These are phyloP conservation scores for Botrytis galanthina DNA, from an alignment of 2,329 filamentous ascomycete genomes.

Conservation along the genomic window DNA sequence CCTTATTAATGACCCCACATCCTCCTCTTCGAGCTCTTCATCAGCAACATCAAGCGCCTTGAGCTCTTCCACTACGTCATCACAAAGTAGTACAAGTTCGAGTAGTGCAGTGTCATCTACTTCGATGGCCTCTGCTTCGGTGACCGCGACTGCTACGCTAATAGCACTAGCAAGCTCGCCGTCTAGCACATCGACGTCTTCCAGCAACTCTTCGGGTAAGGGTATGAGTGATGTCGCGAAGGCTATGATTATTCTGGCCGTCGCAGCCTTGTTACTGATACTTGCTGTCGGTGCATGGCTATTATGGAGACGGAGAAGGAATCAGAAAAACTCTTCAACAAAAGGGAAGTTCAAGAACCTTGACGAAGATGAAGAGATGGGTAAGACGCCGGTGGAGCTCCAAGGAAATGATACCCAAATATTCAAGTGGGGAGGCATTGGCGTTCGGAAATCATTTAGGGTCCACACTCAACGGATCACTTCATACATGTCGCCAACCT, in stretches of 20 bases:
- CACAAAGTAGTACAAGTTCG: constrained; percentile 6
- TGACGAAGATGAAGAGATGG: not conserved
- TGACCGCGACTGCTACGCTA: constrained; percentile 4
- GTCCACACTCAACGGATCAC: constrained; percentile 12
- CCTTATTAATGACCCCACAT: constrained; percentile 16
- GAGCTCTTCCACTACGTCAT: constrained; percentile 1
- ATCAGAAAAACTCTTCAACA: not conserved
- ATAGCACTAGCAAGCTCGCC: not conserved
- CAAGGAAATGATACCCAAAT: constrained; percentile 15
- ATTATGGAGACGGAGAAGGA: constrained; percentile 6
- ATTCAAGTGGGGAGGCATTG: constrained; percentile 17
- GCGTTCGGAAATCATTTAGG: constrained; percentile 1
- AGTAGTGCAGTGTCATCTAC: not conserved
- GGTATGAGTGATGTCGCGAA: constrained; percentile 1
- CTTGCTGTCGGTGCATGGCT: not conserved
- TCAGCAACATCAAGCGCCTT: constrained; percentile 11
- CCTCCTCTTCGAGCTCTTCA: constrained; percentile 6
- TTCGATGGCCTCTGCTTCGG: not conserved
- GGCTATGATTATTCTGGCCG: constrained; percentile 13
- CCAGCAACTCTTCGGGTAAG: not conserved
- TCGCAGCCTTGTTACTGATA: constrained; percentile 3
- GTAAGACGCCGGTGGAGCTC: constrained; percentile 2
- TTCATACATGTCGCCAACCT: constrained; percentile 4
- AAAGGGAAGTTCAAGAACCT: constrained; percentile 16
- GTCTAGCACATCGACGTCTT: not conserved